Conservation (phyloP, 441 rosid genomes). For the Macaranga tanarius region DNA sequence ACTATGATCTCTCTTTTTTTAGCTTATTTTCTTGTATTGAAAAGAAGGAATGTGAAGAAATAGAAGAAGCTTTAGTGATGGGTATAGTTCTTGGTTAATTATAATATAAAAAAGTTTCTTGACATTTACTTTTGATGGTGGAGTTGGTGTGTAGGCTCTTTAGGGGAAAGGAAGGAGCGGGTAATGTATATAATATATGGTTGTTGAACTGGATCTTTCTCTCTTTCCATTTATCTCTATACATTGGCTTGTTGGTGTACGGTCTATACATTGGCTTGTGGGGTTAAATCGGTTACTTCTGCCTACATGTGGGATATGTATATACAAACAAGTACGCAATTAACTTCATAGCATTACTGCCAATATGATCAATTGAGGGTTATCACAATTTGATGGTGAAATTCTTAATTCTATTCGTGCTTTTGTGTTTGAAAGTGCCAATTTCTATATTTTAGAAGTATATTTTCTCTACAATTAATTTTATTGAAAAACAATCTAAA, state of each 20-base stretch:
- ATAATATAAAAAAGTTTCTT: slow-evolving; percentile 26
- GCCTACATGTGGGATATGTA: background rate
- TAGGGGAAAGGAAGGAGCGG: slow-evolving; percentile 37
- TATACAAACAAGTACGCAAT: too few relatives aligned
- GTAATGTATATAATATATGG: slow-evolving; percentile 30
- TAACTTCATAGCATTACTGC: too few relatives aligned
- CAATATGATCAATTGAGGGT: too few relatives aligned
- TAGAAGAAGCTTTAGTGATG: background rate
- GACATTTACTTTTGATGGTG: slow-evolving; percentile 36
- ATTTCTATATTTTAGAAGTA: too few relatives aligned
- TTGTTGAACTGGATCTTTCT: slow-evolving; percentile 39
- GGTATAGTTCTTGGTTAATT: background rate
- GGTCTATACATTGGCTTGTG: background rate
- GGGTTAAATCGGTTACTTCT: background rate
- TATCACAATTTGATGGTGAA: too few relatives aligned
- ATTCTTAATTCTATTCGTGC: too few relatives aligned
- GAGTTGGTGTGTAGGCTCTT: slow-evolving; percentile 45
- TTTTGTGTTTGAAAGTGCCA: too few relatives aligned
- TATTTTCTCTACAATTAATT: too few relatives aligned
- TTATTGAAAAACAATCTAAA: too few relatives aligned
- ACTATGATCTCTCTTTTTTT: background rate
- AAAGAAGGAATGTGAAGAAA: background rate
- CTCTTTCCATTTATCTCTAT: background rate
- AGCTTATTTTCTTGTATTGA: too few relatives aligned
- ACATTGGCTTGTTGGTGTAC: background rate